These are phyloP conservation scores for Colletotrichum acutatum DNA, from an alignment of 2,329 filamentous ascomycete species.

Conservation along the genomic window DNA sequence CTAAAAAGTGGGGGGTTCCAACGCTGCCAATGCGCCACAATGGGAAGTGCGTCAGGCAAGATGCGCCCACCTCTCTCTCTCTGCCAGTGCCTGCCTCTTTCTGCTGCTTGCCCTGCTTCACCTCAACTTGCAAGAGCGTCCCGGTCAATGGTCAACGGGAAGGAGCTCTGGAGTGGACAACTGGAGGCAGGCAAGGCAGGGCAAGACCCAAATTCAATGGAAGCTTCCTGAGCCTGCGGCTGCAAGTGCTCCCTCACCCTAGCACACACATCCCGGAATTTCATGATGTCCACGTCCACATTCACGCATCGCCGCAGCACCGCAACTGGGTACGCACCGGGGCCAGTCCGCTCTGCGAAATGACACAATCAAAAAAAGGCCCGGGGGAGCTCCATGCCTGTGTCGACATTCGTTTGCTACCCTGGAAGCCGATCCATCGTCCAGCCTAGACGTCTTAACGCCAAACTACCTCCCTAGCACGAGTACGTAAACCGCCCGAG, in stretches of 20 bases:
- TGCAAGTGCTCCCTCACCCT: not conserved
- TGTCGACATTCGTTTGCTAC: not conserved
- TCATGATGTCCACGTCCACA: slow-evolving; percentile 9
- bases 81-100: not conserved
- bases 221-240: not conserved
- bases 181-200: too few relatives aligned
- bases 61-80: not conserved
- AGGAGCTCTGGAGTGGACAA: too few relatives aligned
- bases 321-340: not conserved
- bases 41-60: not conserved
- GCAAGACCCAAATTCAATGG: too few relatives aligned
- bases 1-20: slow-evolving; percentile 25
- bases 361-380: slow-evolving; percentile 27
- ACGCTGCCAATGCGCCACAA: not conserved
- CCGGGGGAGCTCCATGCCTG: slow-evolving; percentile 10
- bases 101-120: not conserved
- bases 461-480: not conserved
- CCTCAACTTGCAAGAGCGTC: too few relatives aligned
- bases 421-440: not conserved
- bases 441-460: not conserved
- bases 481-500: not conserved
- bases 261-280: not conserved
- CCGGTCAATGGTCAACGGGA: too few relatives aligned
- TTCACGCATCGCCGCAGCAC: not conserved
- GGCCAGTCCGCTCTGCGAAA: slow-evolving; percentile 22